Percentiles rank a stretch among this genome's conserved stretches.
Evolutionary conservation across 768 basidiomycete genomes (phyloP).

Genomic region (Phylloporus sp.): DNA sequence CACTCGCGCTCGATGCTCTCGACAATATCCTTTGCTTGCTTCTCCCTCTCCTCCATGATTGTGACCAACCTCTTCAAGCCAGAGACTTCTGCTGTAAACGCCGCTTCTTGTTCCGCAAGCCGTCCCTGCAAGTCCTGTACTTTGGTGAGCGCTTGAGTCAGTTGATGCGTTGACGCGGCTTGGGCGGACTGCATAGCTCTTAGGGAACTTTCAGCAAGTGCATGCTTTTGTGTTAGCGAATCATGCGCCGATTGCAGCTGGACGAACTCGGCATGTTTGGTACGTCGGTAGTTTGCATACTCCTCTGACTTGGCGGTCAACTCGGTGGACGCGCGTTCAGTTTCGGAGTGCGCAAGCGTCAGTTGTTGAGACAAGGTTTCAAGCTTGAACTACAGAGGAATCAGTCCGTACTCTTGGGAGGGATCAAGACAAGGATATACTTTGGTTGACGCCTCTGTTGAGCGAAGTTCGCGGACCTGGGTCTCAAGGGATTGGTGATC

Average conservation of each 20-base stretch:
- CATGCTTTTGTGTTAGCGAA: constrained; percentile 60
- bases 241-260: constrained; percentile 78
- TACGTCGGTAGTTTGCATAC: constrained; percentile 76
- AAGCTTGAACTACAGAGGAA: constrained; percentile 65
- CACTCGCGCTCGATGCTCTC: constrained; percentile 81
- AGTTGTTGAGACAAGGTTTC: constrained; percentile 83
- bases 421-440: constrained; percentile 33
- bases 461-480: constrained; percentile 68
- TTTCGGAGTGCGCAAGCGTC: constrained; percentile 70
- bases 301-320: constrained; percentile 74
- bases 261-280: constrained; percentile 74
- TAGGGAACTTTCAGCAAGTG: constrained; percentile 63
- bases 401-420: background rate
- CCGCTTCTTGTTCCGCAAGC: constrained; percentile 81
- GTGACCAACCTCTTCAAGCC: constrained; percentile 70
- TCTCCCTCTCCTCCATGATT: constrained; percentile 86
- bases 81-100: constrained; percentile 73
- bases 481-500: constrained; percentile 66
- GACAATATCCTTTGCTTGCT: constrained; percentile 78
- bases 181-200: constrained; percentile 73
- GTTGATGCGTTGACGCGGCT: constrained; percentile 64
- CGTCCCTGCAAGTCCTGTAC: constrained; percentile 73
- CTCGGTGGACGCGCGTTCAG: constrained; percentile 65
- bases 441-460: constrained; percentile 73
- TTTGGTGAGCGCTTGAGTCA: constrained; percentile 71